Evolutionary conservation across 1,139 yeast species (phyloP).

Genomic region (Casaregolazyma lundiana): DNA sequence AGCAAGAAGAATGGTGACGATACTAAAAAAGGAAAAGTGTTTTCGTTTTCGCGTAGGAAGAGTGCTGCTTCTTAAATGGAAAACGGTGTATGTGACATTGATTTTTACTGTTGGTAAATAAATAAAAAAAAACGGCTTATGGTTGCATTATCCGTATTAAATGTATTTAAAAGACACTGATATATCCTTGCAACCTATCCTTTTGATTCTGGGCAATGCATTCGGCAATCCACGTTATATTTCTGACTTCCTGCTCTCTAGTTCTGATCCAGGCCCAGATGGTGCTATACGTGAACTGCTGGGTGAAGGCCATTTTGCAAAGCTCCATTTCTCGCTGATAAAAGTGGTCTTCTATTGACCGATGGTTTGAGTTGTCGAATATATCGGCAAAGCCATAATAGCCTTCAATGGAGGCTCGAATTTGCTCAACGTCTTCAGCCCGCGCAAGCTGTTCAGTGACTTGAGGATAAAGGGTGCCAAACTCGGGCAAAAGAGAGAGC

Average conservation of each 20-base stretch:
- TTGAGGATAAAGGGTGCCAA: slow-evolving; percentile 76
- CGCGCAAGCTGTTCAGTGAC: slow-evolving; percentile 66
- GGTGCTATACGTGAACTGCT: slow-evolving; percentile 86
- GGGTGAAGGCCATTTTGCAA: slow-evolving; percentile 91
- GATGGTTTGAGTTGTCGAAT: slow-evolving; percentile 57
- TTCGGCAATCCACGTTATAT: slow-evolving; percentile 97
- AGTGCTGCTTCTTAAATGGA: neutral
- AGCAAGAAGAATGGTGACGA: slow-evolving; percentile 7
- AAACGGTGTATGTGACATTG: too few relatives aligned
- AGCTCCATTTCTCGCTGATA: slow-evolving; percentile 88
- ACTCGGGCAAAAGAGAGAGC: slow-evolving; percentile 63
- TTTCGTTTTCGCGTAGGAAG: slow-evolving; percentile 9
- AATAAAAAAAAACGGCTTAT: too few relatives aligned
- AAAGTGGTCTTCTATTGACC: slow-evolving; percentile 86
- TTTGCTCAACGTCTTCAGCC: slow-evolving; percentile 82
- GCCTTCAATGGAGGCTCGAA: slow-evolving; percentile 65
- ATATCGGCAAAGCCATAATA: slow-evolving; percentile 64
- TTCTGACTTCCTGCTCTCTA: slow-evolving; percentile 93
- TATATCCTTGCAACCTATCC: slow-evolving; percentile 39
- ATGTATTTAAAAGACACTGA: slow-evolving; percentile 34
- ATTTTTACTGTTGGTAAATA: too few relatives aligned
- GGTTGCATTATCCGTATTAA: too few relatives aligned
- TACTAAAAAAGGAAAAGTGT: slow-evolving; percentile 3
- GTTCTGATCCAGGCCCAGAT: slow-evolving; percentile 97
- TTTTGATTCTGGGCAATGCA: slow-evolving; percentile 55